Percentiles rank a stretch among this genome's conserved stretches.
phyloP scores from a whole-genome alignment of 2,329 filamentous ascomycete genomes.

The Penicillium sclerotigenum region DNA sequence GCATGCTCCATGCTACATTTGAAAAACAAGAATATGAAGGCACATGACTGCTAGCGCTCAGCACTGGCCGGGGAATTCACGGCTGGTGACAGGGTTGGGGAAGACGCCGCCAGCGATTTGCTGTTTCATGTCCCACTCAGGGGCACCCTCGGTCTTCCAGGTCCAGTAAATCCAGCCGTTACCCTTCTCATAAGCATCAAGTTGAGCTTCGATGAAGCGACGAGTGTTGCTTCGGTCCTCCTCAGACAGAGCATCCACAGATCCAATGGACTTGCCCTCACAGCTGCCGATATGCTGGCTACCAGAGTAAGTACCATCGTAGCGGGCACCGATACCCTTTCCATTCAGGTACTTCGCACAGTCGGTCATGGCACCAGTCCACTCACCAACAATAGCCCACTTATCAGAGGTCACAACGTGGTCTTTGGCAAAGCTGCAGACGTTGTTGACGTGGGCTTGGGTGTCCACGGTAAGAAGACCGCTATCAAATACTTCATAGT shows the following conservation, averaged over 20 bases:
- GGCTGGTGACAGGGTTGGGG: constrained; percentile 41
- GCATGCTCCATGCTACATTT: background rate
- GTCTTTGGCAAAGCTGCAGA: constrained; percentile 52
- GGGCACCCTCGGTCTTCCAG: constrained; percentile 49
- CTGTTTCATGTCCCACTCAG: constrained; percentile 49
- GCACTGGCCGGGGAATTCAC: constrained; percentile 36
- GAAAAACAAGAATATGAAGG: background rate
- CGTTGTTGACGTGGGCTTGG: constrained; percentile 53
- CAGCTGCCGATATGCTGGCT: constrained; percentile 55
- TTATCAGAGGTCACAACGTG: constrained; percentile 57
- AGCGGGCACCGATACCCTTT: constrained; percentile 58
- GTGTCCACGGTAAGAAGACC: constrained; percentile 41
- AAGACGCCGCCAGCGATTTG: constrained; percentile 47
- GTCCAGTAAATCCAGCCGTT: constrained; percentile 51
- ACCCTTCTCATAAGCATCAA: constrained; percentile 45
- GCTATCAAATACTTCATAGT: constrained; percentile 46
- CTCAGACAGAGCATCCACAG: constrained; percentile 45
- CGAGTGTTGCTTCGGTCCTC: constrained; percentile 39
- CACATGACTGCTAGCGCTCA: background rate
- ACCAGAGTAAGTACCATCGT: constrained; percentile 52
- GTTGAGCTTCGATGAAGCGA: constrained; percentile 47
- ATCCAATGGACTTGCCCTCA: constrained; percentile 47
- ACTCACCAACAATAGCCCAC: constrained; percentile 67
- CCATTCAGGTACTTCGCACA: constrained; percentile 56
- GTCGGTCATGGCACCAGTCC: constrained; percentile 64